Evolutionary conservation across 2,329 filamentous ascomycete species (phyloP), one percentile per base, ranked within the genome.

Genomic region (Pleomassaria siparia): DNA sequence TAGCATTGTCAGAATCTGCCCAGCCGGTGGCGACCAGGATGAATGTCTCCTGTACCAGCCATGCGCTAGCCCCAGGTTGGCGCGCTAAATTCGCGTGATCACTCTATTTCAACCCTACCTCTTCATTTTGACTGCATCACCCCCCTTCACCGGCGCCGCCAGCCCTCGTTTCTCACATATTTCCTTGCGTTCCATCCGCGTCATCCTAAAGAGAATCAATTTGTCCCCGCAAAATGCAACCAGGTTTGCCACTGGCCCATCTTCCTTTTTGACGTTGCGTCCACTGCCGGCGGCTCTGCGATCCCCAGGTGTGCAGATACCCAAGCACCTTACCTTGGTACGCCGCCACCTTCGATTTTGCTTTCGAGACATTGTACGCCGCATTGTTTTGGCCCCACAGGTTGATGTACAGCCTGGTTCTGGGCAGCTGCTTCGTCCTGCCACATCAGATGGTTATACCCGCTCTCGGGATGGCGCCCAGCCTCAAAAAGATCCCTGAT

Each of bases 101-200:
- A 64, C 64, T 65, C 49, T 64, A 65, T 60, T 58, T 59, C 55
- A 58, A 63, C 63, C 57, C 52, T 56, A 53, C 55, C 49, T 58
- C 45, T 55, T 55, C 55, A 60, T 60, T 40, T 62, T 46, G 47
- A n/a, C 35, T 52, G 56, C 56, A 53, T 53, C 50, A 49, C 44
- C 33, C 33, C 49, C 47, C 46, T 54, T 55, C 49, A 46, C 51
- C 50, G 43, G 51, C 46, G 45, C 42, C 44, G 50, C 24, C 16
- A 40, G 35, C 30, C 44, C 43, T 47, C 42, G 30, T 48, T 45
- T 35, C 47, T 51, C 33, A 44, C 41, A 53, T 47, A 40, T 37
- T 42, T 37, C 50, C 39, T 42, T 36, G 54, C 48, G 42, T n/a
- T n/a, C n/a, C n/a, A n/a, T n/a, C n/a, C n/a, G n/a, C n/a, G n/a